These are phyloP conservation scores for Calonectria pauciramosa DNA, from an alignment of 2,329 filamentous ascomycete species.

Conservation along the genomic window DNA sequence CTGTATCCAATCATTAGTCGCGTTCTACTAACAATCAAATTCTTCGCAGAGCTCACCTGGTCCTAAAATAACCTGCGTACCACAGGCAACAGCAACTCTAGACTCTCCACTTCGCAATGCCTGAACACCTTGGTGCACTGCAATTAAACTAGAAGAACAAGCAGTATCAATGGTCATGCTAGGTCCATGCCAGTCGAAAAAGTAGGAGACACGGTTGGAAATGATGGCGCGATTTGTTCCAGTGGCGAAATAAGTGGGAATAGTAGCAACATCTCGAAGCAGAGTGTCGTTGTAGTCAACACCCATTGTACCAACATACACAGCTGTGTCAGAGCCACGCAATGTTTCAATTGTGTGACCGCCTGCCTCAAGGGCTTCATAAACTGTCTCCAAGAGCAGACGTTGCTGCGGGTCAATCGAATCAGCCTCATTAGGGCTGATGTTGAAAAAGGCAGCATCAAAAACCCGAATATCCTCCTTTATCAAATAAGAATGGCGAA, in stretches of 20 bases:
- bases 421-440: constrained; percentile 38
- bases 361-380: constrained; percentile 42
- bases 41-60: not conserved
- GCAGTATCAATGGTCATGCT: constrained; percentile 65
- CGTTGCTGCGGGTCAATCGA: constrained; percentile 48
- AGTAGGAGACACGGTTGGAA: constrained; percentile 65
- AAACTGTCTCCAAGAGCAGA: constrained; percentile 43
- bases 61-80: not conserved
- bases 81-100: not conserved
- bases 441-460: constrained; percentile 41
- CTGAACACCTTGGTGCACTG: constrained; percentile 57
- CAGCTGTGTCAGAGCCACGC: not conserved
- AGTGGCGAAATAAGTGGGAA: not conserved
- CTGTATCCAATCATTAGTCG: not conserved
- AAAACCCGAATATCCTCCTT: constrained; percentile 40
- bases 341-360: constrained; percentile 4
- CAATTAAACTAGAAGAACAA: constrained; percentile 63
- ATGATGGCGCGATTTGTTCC: constrained; percentile 55
- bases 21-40: not conserved
- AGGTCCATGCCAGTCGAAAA: constrained; percentile 65
- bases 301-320: not conserved
- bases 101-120: not conserved
- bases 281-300: not conserved
- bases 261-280: not conserved
- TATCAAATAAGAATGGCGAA: constrained; percentile 49